Base-by-base conservation (phyloP, 2,329 filamentous ascomycete species). In the Paraphaeosphaeria sporulosa region DNA sequence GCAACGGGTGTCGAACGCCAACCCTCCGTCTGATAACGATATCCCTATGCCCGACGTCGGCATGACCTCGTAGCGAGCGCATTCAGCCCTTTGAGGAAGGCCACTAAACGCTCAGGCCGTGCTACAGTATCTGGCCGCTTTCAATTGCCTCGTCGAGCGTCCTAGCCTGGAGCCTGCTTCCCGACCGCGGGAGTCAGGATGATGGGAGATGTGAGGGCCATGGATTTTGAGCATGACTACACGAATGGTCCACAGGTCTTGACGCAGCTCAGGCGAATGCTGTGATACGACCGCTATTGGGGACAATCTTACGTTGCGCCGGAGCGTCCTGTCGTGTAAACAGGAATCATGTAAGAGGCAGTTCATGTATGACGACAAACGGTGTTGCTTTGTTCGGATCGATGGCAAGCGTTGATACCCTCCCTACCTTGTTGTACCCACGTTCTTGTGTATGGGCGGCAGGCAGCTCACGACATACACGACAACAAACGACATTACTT, bases 1-100 rank as follows among this genome's bases (percentile, higher is more conserved):
- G n/a, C 67, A 17, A 25, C 38, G 44, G 52, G 21, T 55, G 15
- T 5, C 13, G 9, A 52, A 23, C 34, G 1, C 21, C 2, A 42
- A 36, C 21, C 42, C 42, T 9, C 21, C 17, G 17, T 21, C 51
- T 8, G 51, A 44, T 25, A 44, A 8, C 25, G 51, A 76, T 49
- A 64, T 74, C n/a, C 73, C 71, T 21, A 76, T 76, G 74, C 68
- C 66, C 10, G 74, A 76, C 46, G 70, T 64, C 42, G 61, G 49
- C n/a, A 52, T 52, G 49, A 34, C 34, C 49, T 34, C 49, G 42
- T 52, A 52, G 49, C 34, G 34, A 42, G 49, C 49, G 49, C 49
- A 34, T 27, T 2, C 23, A 21, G 21, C 1, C 19, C 38, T 40
- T n/a, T 5, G 38, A 40, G 2, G 17, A 40, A 1, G 17, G 7